Base-by-base conservation (phyloP, 768 basidiomycete species). In the Suillus hirtellus region DNA sequence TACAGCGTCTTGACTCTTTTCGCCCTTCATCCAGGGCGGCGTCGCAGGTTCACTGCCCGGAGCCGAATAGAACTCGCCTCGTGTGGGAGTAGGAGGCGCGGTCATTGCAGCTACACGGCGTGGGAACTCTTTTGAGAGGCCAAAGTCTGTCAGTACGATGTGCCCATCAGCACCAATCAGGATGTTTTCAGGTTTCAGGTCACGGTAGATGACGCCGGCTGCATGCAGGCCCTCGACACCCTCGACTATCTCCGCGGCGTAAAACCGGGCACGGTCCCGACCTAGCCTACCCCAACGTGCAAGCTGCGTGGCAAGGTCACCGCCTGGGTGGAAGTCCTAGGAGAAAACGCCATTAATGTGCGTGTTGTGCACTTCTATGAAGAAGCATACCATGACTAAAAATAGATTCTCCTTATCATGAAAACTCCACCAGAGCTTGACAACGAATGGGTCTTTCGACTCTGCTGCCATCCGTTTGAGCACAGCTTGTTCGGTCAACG, bases 371-470 rank as follows among this genome's bases (percentile, higher is more conserved):
- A 55, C 34, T 52, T 34, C 61, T 53, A 24, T 63, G 65, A 60
- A 69, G 66, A 65, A 67, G 80, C 78, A 69, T 65, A 90, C 92
- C 91, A 99, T 96, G 50, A 98, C 94, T 71, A 99, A 85, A 78
- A 96, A 99, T 66, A 99, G 78, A 72, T 97, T 96, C 75, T 98
- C 95, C 78, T 92, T 92, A 78, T 99, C 96, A 76, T 98, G 96
- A 80, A 99, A 99, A 76, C 92, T 92, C 90, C 93, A 96, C 87
- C 94, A 93, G 19, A 99, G 85, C 75, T 90, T 93, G 65, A 98
- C 94, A 60, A 99, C 92, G 74, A 99, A 99, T 12, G 95, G 95
- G 73, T 98, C 95, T 69, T 85, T 84, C 63, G 87, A 85, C 69
- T 90, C 88, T 4, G 93, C 92, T 1, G 95, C 92, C 90, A 98